Conservation (phyloP, 1,284 basidiomycete species). For the Ceratobasidium sp. region DNA sequence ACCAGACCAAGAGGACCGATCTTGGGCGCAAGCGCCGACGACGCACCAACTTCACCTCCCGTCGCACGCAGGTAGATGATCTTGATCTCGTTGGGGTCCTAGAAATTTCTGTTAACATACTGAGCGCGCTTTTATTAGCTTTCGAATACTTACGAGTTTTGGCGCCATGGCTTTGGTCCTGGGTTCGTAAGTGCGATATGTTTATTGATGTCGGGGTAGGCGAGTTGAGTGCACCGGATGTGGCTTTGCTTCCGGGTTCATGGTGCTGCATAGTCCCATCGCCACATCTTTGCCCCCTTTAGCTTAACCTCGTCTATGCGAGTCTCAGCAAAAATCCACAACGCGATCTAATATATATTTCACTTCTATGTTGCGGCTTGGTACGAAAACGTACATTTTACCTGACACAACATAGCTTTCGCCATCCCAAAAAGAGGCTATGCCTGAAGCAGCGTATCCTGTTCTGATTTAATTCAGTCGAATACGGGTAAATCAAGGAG, state of each 20-base stretch:
- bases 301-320: too few relatives aligned
- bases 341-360: too few relatives aligned
- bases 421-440: too few relatives aligned
- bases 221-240: slow-evolving; percentile 15
- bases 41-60: slow-evolving; percentile 99
- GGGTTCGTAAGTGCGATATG: slow-evolving; percentile 49
- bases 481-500: too few relatives aligned
- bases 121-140: neutral
- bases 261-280: slow-evolving; percentile 24
- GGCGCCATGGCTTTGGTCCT: slow-evolving; percentile 69
- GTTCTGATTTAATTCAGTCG: too few relatives aligned
- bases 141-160: slow-evolving; percentile 66
- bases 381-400: too few relatives aligned
- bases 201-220: slow-evolving; percentile 18
- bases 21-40: slow-evolving; percentile 98
- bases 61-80: slow-evolving; percentile 99
- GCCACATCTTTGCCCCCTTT: neutral
- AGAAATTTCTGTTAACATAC: slow-evolving; percentile 24
- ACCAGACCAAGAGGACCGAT: slow-evolving; percentile 99
- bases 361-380: too few relatives aligned
- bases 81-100: slow-evolving; percentile 95
- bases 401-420: too few relatives aligned
- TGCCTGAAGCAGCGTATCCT: too few relatives aligned
- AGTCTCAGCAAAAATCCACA: too few relatives aligned
- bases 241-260: slow-evolving; percentile 26